Conservation (phyloP, 2,329 filamentous ascomycete genomes). For the Aspergillus caelatus region DNA sequence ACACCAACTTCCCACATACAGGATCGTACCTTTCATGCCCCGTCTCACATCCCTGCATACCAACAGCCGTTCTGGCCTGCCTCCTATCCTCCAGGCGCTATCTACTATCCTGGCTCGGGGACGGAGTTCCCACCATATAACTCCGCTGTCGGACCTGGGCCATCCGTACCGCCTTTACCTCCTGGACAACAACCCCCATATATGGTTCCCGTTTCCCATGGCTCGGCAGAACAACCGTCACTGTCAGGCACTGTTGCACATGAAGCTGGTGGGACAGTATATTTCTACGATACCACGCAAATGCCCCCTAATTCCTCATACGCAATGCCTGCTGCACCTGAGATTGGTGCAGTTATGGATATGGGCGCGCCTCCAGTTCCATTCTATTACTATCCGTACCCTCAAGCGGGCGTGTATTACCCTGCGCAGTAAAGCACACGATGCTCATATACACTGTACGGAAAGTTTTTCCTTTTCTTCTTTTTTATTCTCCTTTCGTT, state of each 20-base stretch:
- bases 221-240: conserved; percentile 41
- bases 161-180: conserved; percentile 60
- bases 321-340: conserved; percentile 53
- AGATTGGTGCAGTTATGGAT: conserved; percentile 60
- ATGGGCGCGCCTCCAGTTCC: conserved; percentile 68
- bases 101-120: conserved; percentile 67
- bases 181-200: conserved; percentile 53
- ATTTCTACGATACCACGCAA: conserved; percentile 85
- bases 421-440: conserved; percentile 26
- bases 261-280: conserved; percentile 94
- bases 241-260: conserved; percentile 70
- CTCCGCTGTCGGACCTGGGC: conserved; percentile 49
- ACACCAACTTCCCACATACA: conserved; percentile 91
- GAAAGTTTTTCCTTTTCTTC: conserved; percentile 13
- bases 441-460: background rate
- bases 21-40: conserved; percentile 86
- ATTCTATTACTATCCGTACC: conserved; percentile 57
- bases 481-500: conserved; percentile 13
- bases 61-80: conserved; percentile 61
- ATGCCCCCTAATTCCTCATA: conserved; percentile 57
- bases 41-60: conserved; percentile 79
- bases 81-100: conserved; percentile 61
- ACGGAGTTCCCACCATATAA: conserved; percentile 47
- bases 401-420: conserved; percentile 67
- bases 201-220: conserved; percentile 30